phyloP scores from a whole-genome alignment of 108 stramenopile species.

The Skeletonema tropicum region DNA sequence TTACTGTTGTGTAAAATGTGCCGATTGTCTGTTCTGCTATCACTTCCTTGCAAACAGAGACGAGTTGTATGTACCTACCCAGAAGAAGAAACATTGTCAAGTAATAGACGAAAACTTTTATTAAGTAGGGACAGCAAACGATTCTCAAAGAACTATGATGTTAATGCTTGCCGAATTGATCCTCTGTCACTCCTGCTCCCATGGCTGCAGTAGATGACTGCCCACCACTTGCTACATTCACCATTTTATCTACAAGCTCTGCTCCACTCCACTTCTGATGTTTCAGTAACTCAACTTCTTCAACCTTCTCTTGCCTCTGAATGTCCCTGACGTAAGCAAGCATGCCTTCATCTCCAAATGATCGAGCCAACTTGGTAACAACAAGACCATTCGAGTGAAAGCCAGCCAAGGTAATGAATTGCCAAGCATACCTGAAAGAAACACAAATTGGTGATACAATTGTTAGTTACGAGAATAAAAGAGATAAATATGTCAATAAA shows the following conservation, averaged over 20 bases:
- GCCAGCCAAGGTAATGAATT: slow-evolving; percentile 96
- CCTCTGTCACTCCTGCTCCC: slow-evolving; percentile 91
- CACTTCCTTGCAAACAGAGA: too few relatives aligned
- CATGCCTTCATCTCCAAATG: slow-evolving; percentile 89
- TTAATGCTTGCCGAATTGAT: slow-evolving; percentile 74
- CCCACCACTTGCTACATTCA: slow-evolving; percentile 91
- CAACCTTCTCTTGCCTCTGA: slow-evolving; percentile 87
- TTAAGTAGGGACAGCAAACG: too few relatives aligned
- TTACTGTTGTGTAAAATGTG: too few relatives aligned
- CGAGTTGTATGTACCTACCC: too few relatives aligned
- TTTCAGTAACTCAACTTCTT: slow-evolving; percentile 88
- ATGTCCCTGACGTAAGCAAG: slow-evolving; percentile 94
- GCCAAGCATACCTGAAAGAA: slow-evolving; percentile 74
- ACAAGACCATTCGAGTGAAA: slow-evolving; percentile 95
- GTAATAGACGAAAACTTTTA: too few relatives aligned
- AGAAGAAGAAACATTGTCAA: too few relatives aligned
- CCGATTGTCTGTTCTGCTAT: too few relatives aligned
- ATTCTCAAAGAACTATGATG: not conserved
- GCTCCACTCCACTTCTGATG: slow-evolving; percentile 98
- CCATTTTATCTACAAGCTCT: slow-evolving; percentile 92
- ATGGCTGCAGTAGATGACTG: slow-evolving; percentile 91
- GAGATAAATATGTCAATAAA: not conserved
- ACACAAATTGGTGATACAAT: not conserved
- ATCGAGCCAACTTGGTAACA: slow-evolving; percentile 83
- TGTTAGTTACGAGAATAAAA: not conserved